phyloP scores from a whole-genome alignment of 768 basidiomycete species.

The Mycena maculata region DNA sequence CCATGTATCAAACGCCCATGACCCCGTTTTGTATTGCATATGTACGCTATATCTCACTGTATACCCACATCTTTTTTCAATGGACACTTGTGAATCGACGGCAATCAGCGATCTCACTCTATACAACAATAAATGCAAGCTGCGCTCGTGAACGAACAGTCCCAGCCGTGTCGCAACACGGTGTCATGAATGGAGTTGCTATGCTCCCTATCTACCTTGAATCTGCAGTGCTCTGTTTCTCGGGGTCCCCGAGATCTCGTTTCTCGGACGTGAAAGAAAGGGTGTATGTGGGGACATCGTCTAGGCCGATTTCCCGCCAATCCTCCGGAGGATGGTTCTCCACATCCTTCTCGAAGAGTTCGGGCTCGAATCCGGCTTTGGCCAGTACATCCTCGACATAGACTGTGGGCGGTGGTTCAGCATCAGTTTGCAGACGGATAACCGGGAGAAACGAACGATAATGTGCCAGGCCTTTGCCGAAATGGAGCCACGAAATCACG shows the following conservation, averaged over 20 bases:
- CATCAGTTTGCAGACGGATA: not conserved
- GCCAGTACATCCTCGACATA: conserved; percentile 35
- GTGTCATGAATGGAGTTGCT: not conserved
- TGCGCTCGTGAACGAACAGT: not conserved
- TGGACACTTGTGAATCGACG: too few relatives aligned
- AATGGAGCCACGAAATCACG: conserved; percentile 44
- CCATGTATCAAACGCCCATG: not conserved
- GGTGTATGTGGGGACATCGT: conserved; percentile 33
- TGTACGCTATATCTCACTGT: too few relatives aligned
- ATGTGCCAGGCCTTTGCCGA: conserved; percentile 49
- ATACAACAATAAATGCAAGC: too few relatives aligned
- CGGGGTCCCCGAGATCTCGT: conserved; percentile 9
- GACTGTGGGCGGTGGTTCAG: conserved; percentile 20
- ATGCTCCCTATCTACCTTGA: conserved; percentile 6
- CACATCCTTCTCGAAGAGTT: conserved; percentile 34
- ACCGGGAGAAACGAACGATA: conserved; percentile 41
- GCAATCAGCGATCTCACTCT: too few relatives aligned
- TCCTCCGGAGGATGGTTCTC: conserved; percentile 25
- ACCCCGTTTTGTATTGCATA: not conserved
- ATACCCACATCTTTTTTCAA: too few relatives aligned
- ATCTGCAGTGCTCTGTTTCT: conserved; percentile 12
- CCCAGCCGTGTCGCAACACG: not conserved
- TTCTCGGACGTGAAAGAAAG: conserved; percentile 28
- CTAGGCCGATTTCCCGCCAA: conserved; percentile 33
- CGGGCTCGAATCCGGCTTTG: conserved; percentile 34